phyloP scores from a whole-genome alignment of 2,329 filamentous ascomycete species.

The Monilinia laxa region DNA sequence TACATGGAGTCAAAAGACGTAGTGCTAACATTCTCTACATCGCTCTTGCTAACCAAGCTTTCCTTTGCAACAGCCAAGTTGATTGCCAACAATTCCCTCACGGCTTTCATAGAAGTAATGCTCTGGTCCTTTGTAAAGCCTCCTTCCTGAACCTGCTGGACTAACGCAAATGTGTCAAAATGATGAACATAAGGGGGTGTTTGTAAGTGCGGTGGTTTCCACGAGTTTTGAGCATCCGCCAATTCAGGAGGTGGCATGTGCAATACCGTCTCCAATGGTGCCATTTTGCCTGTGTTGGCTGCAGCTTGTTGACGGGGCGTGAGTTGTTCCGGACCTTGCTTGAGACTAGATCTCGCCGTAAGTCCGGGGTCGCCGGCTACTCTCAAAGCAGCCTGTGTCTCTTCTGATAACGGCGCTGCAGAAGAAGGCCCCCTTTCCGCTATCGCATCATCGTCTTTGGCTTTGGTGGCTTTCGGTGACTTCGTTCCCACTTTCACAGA shows the following conservation, averaged over 20 bases:
- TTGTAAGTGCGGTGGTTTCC: constrained; percentile 64
- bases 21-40: constrained; percentile 72
- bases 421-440: constrained; percentile 25
- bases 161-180: constrained; percentile 91
- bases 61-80: constrained; percentile 81
- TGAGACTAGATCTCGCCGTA: constrained; percentile 3
- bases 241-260: constrained; percentile 48
- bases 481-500: constrained; percentile 17
- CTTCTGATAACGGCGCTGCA: constrained; percentile 33
- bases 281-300: constrained; percentile 39
- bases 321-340: constrained; percentile 19
- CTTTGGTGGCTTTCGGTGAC: constrained; percentile 8
- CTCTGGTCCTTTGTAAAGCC: constrained; percentile 75
- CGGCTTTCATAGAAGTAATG: constrained; percentile 87
- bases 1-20: neutral
- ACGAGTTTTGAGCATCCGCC: constrained; percentile 42
- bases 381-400: constrained; percentile 32
- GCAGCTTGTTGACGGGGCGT: constrained; percentile 37
- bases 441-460: constrained; percentile 12
- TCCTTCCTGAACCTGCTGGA: constrained; percentile 70
- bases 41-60: constrained; percentile 82
- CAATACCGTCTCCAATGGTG: constrained; percentile 53
- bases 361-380: constrained; percentile 32
- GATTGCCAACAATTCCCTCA: constrained; percentile 71
- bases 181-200: constrained; percentile 86